Conservation (phyloP, 2,329 filamentous ascomycete species). For the Rutstroemia sp. region DNA sequence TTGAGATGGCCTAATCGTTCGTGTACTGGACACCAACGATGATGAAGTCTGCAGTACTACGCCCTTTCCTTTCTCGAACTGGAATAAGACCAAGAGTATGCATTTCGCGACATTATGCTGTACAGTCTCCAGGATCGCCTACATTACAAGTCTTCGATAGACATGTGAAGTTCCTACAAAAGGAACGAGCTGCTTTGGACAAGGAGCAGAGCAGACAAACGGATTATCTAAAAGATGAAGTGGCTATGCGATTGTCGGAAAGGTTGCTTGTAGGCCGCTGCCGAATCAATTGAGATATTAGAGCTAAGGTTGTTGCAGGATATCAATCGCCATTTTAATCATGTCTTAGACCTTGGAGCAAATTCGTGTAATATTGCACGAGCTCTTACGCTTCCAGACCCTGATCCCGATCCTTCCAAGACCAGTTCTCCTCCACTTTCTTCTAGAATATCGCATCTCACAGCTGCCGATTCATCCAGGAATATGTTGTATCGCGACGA, state of each 20-base stretch:
- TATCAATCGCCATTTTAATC: conserved; percentile 80
- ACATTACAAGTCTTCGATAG: conserved; percentile 88
- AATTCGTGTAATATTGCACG: conserved; percentile 93
- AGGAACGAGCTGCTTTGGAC: conserved; percentile 72
- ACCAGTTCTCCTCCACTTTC: conserved; percentile 57
- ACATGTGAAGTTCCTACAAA: conserved; percentile 81
- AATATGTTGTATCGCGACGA: conserved; percentile 74
- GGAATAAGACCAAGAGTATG: conserved; percentile 14
- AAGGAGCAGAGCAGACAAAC: conserved; percentile 66
- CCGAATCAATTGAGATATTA: neutral
- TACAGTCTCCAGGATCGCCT: conserved; percentile 68
- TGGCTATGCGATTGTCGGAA: conserved; percentile 77
- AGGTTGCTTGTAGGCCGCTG: conserved; percentile 59
- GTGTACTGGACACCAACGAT: neutral
- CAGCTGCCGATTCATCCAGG: conserved; percentile 75
- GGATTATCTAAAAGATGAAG: conserved; percentile 91
- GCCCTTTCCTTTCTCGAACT: conserved; percentile 18
- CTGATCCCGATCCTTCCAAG: conserved; percentile 50
- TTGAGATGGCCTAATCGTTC: neutral
- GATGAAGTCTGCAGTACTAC: conserved; percentile 23
- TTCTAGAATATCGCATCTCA: conserved; percentile 63
- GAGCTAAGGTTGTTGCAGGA: conserved; percentile 46
- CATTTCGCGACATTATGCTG: conserved; percentile 58
- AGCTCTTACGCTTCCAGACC: conserved; percentile 65
- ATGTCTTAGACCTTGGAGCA: conserved; percentile 85